These are phyloP conservation scores for Alliaria petiolata DNA, from an alignment of 345 rosid genomes.

Conservation along the genomic window DNA sequence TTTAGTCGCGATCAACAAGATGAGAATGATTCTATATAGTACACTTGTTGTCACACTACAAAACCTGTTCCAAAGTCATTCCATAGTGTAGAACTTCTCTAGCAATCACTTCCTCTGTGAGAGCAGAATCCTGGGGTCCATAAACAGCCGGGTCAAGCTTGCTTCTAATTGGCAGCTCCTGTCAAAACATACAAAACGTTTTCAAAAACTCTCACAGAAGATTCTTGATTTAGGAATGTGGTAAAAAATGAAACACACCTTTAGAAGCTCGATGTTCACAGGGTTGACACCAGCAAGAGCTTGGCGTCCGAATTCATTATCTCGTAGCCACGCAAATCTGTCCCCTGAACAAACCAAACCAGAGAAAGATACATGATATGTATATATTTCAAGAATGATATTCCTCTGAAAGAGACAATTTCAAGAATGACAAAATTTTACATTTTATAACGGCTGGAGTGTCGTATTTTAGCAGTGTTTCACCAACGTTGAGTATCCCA, in stretches of 20 bases:
- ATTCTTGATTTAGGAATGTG: neutral
- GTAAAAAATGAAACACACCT: conserved; percentile 38
- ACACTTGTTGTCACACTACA: neutral
- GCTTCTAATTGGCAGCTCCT: conserved; percentile 92
- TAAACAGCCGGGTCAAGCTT: conserved; percentile 68
- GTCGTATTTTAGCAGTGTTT: conserved; percentile 65
- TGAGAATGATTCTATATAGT: neutral
- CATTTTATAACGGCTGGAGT: conserved; percentile 76
- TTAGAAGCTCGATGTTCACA: conserved; percentile 68
- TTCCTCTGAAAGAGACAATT: neutral
- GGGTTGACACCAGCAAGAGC: conserved; percentile 92
- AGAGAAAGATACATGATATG: neutral
- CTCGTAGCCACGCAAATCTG: conserved; percentile 92
- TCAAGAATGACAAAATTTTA: conserved; percentile 15
- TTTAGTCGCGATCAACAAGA: neutral
- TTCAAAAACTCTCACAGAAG: neutral
- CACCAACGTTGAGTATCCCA: conserved; percentile 48
- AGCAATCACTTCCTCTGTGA: conserved; percentile 63
- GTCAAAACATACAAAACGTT: conserved; percentile 1
- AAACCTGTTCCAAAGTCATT: conserved; percentile 68
- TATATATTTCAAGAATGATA: neutral
- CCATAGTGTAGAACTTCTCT: conserved; percentile 64
- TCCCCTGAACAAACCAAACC: conserved; percentile 48
- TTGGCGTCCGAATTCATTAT: conserved; percentile 91
- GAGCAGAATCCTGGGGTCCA: conserved; percentile 83